These are phyloP conservation scores for Pseudocercospora macadamiae DNA, from an alignment of 2,329 filamentous ascomycete species.

Conservation along the genomic window DNA sequence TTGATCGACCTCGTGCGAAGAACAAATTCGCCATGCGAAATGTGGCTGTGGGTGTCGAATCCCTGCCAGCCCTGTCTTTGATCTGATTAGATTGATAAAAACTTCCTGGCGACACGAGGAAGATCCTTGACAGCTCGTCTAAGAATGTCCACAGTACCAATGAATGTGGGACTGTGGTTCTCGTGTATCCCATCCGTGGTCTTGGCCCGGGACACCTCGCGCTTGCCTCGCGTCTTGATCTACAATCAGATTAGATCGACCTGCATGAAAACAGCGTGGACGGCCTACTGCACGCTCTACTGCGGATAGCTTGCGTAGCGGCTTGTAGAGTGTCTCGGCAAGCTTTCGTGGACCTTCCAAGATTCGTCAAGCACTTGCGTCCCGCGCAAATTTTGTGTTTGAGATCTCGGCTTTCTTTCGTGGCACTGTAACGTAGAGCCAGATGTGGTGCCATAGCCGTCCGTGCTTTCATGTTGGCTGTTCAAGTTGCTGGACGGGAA, in stretches of 20 bases:
- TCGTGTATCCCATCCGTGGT: neutral
- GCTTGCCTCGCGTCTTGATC: neutral
- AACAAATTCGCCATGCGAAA: too few species aligned
- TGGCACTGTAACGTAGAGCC: neutral
- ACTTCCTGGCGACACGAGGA: neutral
- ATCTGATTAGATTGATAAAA: neutral
- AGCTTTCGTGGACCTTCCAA: neutral
- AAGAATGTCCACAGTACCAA: neutral
- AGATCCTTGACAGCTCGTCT: neutral
- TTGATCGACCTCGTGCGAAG: too few species aligned
- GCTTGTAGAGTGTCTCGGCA: neutral
- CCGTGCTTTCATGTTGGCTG: neutral
- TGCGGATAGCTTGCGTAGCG: neutral
- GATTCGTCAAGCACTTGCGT: neutral
- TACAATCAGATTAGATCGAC: slow-evolving; percentile 3
- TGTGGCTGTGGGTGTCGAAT: too few species aligned
- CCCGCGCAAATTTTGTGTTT: neutral
- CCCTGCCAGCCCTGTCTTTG: too few species aligned
- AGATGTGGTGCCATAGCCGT: neutral
- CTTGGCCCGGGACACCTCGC: neutral
- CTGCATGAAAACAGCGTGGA: neutral
- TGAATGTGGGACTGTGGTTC: neutral
- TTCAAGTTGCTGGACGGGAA: neutral
- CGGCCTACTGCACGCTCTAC: neutral
- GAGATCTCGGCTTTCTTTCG: neutral